Conservation (phyloP, 2,329 filamentous ascomycete genomes). For the Neofusicoccum parvum region DNA sequence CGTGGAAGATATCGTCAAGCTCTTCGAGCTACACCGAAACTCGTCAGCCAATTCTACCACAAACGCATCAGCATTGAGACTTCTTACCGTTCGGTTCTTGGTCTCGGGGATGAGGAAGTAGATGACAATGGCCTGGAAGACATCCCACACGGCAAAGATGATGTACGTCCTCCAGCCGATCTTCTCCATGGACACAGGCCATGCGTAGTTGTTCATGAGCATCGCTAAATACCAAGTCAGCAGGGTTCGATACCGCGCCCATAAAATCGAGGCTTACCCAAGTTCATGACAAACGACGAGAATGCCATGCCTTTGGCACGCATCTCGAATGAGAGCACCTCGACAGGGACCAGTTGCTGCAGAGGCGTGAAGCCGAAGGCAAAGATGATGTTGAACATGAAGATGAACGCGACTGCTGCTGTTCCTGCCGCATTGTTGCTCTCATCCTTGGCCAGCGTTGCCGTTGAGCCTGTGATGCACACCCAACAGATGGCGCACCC, state of each 20-base stretch:
- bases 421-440: neutral
- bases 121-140: conserved; percentile 44
- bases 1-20: conserved; percentile 47
- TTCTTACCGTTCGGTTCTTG: conserved; percentile 36
- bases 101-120: conserved; percentile 42
- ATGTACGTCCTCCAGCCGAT: conserved; percentile 46
- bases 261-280: conserved; percentile 23
- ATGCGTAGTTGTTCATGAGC: conserved; percentile 36
- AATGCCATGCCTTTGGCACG: conserved; percentile 46
- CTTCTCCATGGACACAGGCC: conserved; percentile 41
- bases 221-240: conserved; percentile 41
- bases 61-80: neutral
- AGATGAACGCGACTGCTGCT: conserved; percentile 36
- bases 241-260: conserved; percentile 38
- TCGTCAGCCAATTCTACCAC: too few species aligned
- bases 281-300: conserved; percentile 33
- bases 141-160: conserved; percentile 45
- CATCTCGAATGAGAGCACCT: conserved; percentile 50
- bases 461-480: conserved; percentile 17
- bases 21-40: conserved; percentile 41
- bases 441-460: neutral
- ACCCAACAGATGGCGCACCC: conserved; percentile 22
- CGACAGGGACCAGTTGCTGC: conserved; percentile 52
- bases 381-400: conserved; percentile 38
- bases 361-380: conserved; percentile 42